Percentiles rank a stretch among this genome's conserved stretches.
Conservation (phyloP, 495 filamentous ascomycete genomes). For the Chlorociboria aeruginascens region DNA sequence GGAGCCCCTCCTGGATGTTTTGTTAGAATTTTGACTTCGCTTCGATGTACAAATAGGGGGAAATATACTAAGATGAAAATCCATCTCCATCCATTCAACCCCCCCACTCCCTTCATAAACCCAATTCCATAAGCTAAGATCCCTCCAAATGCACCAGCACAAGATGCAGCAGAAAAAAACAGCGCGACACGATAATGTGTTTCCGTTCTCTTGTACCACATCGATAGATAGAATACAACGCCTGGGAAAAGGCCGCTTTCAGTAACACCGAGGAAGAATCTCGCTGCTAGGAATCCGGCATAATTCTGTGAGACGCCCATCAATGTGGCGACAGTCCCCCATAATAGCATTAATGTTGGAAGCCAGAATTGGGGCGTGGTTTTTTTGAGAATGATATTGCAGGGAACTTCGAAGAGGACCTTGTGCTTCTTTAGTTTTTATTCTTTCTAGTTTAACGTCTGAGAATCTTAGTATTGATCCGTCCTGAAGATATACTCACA, state of each 20-base stretch:
- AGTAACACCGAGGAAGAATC: constrained; percentile 47
- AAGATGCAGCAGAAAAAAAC: constrained; percentile 62
- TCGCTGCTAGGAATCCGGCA: constrained; percentile 47
- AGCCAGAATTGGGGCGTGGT: constrained; percentile 41
- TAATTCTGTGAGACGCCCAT: constrained; percentile 56
- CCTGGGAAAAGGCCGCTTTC: constrained; percentile 58
- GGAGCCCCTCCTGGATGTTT: constrained; percentile 46
- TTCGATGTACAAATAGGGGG: neutral
- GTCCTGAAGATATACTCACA: constrained; percentile 37
- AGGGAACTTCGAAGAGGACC: constrained; percentile 39
- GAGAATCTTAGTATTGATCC: constrained; percentile 8
- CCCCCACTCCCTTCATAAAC: constrained; percentile 52
- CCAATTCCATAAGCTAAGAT: constrained; percentile 55
- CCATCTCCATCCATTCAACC: constrained; percentile 66
- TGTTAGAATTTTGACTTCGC: constrained; percentile 7
- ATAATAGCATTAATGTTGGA: constrained; percentile 36
- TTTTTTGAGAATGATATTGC: constrained; percentile 60
- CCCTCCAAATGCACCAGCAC: constrained; percentile 73
- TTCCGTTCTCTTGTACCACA: constrained; percentile 72
- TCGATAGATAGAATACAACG: constrained; percentile 72
- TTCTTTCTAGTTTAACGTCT: constrained; percentile 19
- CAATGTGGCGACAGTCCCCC: constrained; percentile 61
- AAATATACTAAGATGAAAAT: constrained; percentile 62
- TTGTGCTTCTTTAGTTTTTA: constrained; percentile 17
- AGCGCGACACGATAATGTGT: constrained; percentile 60